Evolutionary conservation across 495 filamentous ascomycete species (phyloP).

Genomic region (Penicillium samsonianum): DNA sequence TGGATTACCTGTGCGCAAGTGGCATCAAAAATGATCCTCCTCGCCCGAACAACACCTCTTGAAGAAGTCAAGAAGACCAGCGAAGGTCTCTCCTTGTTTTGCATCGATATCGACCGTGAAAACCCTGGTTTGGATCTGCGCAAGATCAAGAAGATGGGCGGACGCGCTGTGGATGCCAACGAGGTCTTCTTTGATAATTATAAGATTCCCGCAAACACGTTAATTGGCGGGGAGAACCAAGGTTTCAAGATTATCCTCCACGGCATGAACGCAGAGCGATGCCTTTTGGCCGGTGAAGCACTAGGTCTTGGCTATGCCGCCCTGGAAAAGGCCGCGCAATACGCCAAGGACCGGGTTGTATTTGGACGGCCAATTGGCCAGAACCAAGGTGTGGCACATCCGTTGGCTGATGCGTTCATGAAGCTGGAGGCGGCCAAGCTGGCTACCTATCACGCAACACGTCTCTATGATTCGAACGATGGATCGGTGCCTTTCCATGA

Average conservation of each 20-base stretch:
- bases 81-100: constrained; percentile 74
- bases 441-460: constrained; percentile 74
- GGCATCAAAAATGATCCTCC: constrained; percentile 72
- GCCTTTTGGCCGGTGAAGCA: constrained; percentile 74
- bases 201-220: constrained; percentile 54
- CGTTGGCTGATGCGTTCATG: constrained; percentile 74
- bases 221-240: constrained; percentile 69
- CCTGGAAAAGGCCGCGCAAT: constrained; percentile 61
- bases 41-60: constrained; percentile 70
- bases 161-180: constrained; percentile 76
- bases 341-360: constrained; percentile 67
- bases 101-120: constrained; percentile 65
- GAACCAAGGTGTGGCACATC: constrained; percentile 76
- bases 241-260: constrained; percentile 79
- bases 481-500: constrained; percentile 56
- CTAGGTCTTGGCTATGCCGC: constrained; percentile 76
- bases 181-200: constrained; percentile 84
- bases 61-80: constrained; percentile 65
- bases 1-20: constrained; percentile 83
- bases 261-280: constrained; percentile 83
- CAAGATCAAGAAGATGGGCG: constrained; percentile 81
- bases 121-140: constrained; percentile 60
- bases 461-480: constrained; percentile 67
- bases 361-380: constrained; percentile 72
- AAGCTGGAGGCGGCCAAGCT: constrained; percentile 76